Evolutionary conservation across 140 eudicot genomes (phyloP).

Genomic region (Oenanthe javanica): DNA sequence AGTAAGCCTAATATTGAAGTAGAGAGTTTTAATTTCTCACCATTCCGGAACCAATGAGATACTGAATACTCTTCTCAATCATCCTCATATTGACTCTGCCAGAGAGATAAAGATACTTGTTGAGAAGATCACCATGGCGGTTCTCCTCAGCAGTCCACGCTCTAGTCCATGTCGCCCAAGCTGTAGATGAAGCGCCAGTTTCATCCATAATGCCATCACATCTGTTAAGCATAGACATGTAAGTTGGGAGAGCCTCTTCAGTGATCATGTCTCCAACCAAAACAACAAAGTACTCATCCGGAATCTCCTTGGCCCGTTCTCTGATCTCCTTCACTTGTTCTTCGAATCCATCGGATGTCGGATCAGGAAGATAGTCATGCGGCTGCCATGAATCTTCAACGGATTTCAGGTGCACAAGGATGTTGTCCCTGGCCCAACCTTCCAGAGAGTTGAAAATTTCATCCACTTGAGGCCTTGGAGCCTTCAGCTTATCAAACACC

Average conservation of each 20-base stretch:
- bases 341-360: neutral
- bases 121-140: constrained; percentile 1
- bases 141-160: constrained; percentile 5
- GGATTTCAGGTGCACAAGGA: neutral
- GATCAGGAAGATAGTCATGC: constrained; percentile 1
- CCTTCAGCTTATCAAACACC: neutral
- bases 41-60: neutral
- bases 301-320: neutral
- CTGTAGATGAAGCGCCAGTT: neutral
- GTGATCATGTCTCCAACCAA: neutral
- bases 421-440: neutral
- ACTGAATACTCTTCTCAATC: neutral
- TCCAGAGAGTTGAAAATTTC: neutral
- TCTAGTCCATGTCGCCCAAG: neutral
- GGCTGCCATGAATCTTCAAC: neutral
- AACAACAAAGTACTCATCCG: neutral
- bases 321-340: constrained; percentile 1
- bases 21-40: neutral
- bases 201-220: neutral
- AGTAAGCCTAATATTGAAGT: no score
- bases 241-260: neutral
- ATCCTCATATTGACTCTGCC: neutral
- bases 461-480: neutral
- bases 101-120: neutral
- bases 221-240: constrained; percentile 2